Conservation (phyloP, 1,284 basidiomycete species). For the Chondrostereum purpureum region DNA sequence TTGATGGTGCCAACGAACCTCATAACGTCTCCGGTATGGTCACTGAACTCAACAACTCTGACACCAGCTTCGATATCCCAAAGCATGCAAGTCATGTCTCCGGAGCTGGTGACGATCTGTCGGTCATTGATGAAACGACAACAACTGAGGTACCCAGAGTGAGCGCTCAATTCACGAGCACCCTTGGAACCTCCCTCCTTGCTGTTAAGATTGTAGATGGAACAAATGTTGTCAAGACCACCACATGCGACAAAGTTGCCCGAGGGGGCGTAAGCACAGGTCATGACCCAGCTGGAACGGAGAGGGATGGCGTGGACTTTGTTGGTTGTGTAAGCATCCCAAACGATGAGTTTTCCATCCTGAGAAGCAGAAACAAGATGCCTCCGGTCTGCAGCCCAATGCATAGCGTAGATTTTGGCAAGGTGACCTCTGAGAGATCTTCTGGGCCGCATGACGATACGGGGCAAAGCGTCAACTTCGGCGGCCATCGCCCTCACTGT, state of each 20-base stretch:
- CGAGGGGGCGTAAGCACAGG: constrained; percentile 95
- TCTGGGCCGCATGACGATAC: constrained; percentile 92
- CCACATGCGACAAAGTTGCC: constrained; percentile 98
- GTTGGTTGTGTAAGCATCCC: constrained; percentile 99
- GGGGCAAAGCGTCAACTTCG: constrained; percentile 90
- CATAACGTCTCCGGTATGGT: constrained; percentile 99
- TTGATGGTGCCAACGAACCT: constrained; percentile 61
- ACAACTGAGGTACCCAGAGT: constrained; percentile 96
- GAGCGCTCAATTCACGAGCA: constrained; percentile 88
- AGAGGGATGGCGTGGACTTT: constrained; percentile 99
- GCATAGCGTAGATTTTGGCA: constrained; percentile 99
- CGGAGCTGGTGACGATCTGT: constrained; percentile 95
- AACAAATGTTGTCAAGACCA: constrained; percentile 98
- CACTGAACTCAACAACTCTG: constrained; percentile 93
- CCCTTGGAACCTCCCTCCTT: constrained; percentile 66
- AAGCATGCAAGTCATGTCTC: constrained; percentile 99
- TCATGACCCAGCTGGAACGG: constrained; percentile 99
- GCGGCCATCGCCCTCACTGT: constrained; percentile 93
- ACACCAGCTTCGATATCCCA: constrained; percentile 99
- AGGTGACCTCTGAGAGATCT: constrained; percentile 94
- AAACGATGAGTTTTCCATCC: constrained; percentile 98
- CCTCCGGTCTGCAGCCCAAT: constrained; percentile 95
- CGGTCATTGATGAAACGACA: constrained; percentile 98
- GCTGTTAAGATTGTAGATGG: constrained; percentile 89
- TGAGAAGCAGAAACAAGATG: constrained; percentile 99